These are phyloP conservation scores for Ambrosiella xylebori DNA, from an alignment of 2,329 filamentous ascomycete genomes.

Conservation along the genomic window DNA sequence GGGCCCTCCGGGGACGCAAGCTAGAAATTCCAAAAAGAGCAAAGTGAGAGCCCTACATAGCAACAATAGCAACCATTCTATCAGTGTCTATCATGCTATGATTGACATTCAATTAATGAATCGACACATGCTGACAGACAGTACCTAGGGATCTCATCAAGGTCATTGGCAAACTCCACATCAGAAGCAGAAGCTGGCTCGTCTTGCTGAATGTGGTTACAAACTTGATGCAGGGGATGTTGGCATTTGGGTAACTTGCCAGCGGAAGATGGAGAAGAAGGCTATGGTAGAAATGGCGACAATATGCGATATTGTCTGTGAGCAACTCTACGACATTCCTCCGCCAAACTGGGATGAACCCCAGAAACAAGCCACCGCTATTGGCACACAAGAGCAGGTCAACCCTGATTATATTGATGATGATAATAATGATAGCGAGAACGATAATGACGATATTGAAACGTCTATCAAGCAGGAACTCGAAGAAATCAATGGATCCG, in stretches of 20 bases:
- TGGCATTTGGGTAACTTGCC: constrained; percentile 66
- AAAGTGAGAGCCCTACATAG: constrained; percentile 19
- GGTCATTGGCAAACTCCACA: constrained; percentile 46
- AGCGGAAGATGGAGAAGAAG: constrained; percentile 51
- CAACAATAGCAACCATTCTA: too few relatives aligned
- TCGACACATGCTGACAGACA: not conserved
- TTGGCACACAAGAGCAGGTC: not conserved
- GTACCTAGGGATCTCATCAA: constrained; percentile 14
- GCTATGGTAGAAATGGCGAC: constrained; percentile 49
- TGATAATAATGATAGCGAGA: constrained; percentile 23
- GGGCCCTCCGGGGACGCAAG: constrained; percentile 16
- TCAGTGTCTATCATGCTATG: too few relatives aligned
- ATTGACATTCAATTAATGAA: not conserved
- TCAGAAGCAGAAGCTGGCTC: constrained; percentile 32
- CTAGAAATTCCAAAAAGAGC: constrained; percentile 23
- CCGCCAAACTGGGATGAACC: constrained; percentile 20
- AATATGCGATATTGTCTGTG: constrained; percentile 51
- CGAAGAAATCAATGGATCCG: constrained; percentile 36
- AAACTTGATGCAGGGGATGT: constrained; percentile 48
- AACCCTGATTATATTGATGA: not conserved
- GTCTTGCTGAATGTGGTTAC: constrained; percentile 25
- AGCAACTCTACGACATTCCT: constrained; percentile 39
- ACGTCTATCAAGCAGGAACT: constrained; percentile 55
- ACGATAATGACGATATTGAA: constrained; percentile 49
- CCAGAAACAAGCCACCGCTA: constrained; percentile 16